Base-by-base conservation (phyloP, 768 basidiomycete species). In the Daedaleopsis sinensis region DNA sequence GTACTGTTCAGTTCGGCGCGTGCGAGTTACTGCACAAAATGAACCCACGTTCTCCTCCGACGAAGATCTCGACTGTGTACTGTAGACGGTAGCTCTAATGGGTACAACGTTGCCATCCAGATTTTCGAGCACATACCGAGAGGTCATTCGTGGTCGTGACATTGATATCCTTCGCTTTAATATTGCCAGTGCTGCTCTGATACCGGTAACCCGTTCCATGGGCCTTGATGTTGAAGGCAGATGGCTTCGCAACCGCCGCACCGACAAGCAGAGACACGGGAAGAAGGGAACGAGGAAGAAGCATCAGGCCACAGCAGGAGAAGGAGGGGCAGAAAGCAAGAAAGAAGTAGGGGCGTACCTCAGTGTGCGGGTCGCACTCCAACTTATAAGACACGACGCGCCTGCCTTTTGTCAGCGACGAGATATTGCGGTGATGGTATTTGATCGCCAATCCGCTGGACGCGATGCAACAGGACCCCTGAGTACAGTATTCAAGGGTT, bases 21-120 rank as follows among this genome's bases (percentile, higher is more conserved):
- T 27, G 24, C n/a, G 8, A 5, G 18, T 5, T 2, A 16, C n/a
- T 5, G 35, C 15, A 9, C 7, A 16, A n/a, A 35, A 16, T 19
- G 1, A 19, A 21, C 64, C 15, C 23, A 65, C 64, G 32, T 12
- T 55, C 21, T 24, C 58, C 54, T 12, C 62, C 62, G 15, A 63
- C 15, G 2, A 39, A 52, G 43, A 63, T 59, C 5, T 55, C 43
- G 15, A 44, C 42, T 24, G 54, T 55, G 42, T 55, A 55, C 27
- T 32, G 27, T 32, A 42, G 52, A 24, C 35, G 7, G 16, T 15
- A 10, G 9, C 4, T 21, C 1, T n/a, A 15, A 10, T 52, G 6
- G 36, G 27, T 13, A 52, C 7, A 27, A 32, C 35, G 8, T 15
- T 35, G 3, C 15, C 32, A n/a, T 32, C 35, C 7, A 9, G 3